Evolutionary conservation across 176 grass and related monocot genomes (phyloP).

Genomic region (Pontederia paniculata): DNA sequence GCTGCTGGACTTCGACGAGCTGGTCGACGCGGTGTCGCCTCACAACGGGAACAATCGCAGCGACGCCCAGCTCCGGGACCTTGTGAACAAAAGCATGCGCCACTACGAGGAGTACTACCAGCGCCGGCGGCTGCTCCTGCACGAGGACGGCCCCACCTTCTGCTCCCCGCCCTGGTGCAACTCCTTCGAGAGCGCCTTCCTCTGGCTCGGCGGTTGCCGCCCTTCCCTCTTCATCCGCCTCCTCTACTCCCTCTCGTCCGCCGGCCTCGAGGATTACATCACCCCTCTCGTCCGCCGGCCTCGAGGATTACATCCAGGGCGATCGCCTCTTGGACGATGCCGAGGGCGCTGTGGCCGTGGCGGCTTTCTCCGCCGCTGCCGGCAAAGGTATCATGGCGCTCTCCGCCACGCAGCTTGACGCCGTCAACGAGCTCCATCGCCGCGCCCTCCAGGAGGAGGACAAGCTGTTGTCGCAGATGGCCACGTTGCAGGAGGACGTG

Average conservation of each 20-base stretch:
- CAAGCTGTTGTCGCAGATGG: slow-evolving; percentile 26
- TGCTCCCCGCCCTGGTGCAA: slow-evolving; percentile 64
- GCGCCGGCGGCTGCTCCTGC: slow-evolving; percentile 19
- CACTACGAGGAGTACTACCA: slow-evolving; percentile 43
- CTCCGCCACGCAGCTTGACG: slow-evolving; percentile 35
- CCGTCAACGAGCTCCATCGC: slow-evolving; percentile 45
- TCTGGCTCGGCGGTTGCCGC: too few relatives aligned
- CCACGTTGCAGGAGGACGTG: slow-evolving; percentile 55
- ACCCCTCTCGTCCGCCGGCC: slow-evolving; percentile 29
- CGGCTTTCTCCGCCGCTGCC: background rate
- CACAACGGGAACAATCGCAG: background rate
- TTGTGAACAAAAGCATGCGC: slow-evolving; percentile 42
- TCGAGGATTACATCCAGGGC: too few relatives aligned
- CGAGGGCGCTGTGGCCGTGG: background rate
- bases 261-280: slow-evolving; percentile 43
- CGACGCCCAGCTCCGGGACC: slow-evolving; percentile 31
- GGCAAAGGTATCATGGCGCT: slow-evolving; percentile 23
- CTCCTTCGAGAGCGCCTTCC: slow-evolving; percentile 55
- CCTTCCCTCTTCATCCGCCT: slow-evolving; percentile 55
- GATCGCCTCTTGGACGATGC: too few relatives aligned
- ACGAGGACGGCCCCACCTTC: slow-evolving; percentile 30
- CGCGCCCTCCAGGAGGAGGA: slow-evolving; percentile 42
- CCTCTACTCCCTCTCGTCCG: slow-evolving; percentile 50
- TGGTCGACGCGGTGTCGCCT: background rate
- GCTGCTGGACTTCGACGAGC: background rate